Evolutionary conservation across 768 basidiomycete genomes (phyloP).

Genomic region (Coprinopsis sp.): DNA sequence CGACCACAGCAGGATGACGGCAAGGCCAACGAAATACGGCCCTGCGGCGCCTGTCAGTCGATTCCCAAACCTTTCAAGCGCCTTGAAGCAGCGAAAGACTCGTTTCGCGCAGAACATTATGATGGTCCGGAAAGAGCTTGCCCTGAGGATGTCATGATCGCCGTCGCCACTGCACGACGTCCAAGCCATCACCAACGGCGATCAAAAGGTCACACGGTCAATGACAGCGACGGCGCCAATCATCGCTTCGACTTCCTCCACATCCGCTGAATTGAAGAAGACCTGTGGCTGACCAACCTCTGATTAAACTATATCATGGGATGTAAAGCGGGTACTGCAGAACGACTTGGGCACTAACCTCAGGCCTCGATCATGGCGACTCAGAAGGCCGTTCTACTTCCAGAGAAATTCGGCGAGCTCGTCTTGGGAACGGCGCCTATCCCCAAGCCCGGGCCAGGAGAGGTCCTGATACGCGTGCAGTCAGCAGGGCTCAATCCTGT

Average conservation of each 20-base stretch:
- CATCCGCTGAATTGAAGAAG: too few species aligned
- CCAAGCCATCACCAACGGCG: too few species aligned
- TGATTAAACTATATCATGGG: too few species aligned
- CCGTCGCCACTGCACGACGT: too few species aligned
- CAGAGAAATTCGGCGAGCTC: slow-evolving; percentile 23
- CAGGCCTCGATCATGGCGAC: too few species aligned
- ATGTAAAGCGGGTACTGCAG: too few species aligned
- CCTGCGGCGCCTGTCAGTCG: slow-evolving; percentile 86
- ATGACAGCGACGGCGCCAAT: too few species aligned
- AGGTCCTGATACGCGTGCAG: slow-evolving; percentile 43
- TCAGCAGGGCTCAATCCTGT: slow-evolving; percentile 49
- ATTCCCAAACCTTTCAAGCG: slow-evolving; percentile 72
- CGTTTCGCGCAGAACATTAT: slow-evolving; percentile 42
- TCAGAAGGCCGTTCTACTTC: slow-evolving; percentile 25
- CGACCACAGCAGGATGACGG: slow-evolving; percentile 59
- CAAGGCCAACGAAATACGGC: slow-evolving; percentile 84
- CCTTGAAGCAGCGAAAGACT: slow-evolving; percentile 51
- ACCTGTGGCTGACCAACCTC: too few species aligned
- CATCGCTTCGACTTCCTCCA: too few species aligned
- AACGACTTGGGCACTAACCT: too few species aligned
- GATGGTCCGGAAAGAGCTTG: slow-evolving; percentile 2
- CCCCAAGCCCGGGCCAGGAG: slow-evolving; percentile 40
- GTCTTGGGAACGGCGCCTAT: slow-evolving; percentile 28
- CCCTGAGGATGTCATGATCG: too few species aligned
- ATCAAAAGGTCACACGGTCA: too few species aligned